Percentiles rank a stretch among this genome's conserved stretches.
Evolutionary conservation across 2,329 filamentous ascomycete genomes (phyloP).

Genomic region (Pseudogymnoascus destructans): DNA sequence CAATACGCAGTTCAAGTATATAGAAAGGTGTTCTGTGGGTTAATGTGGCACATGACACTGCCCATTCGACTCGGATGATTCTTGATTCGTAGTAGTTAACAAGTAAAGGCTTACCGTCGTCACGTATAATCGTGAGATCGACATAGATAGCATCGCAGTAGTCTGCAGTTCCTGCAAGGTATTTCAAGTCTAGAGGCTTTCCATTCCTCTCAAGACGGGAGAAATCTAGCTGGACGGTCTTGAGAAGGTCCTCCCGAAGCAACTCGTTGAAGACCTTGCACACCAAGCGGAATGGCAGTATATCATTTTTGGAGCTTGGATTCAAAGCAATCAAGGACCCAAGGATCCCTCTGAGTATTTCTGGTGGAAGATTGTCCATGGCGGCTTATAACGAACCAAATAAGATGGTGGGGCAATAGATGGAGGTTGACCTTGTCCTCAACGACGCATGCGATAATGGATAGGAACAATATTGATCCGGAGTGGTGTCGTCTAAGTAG

Average conservation of each 20-base stretch:
- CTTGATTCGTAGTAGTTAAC: not conserved
- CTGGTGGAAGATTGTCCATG: constrained; percentile 36
- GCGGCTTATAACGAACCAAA: constrained; percentile 8
- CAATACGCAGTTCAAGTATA: not conserved
- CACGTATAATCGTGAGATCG: constrained; percentile 40
- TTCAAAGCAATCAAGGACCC: constrained; percentile 29
- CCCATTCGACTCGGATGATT: not conserved
- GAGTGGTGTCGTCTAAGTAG: not conserved
- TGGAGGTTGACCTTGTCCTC: not conserved
- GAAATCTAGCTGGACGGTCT: constrained; percentile 38
- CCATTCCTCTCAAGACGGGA: constrained; percentile 31
- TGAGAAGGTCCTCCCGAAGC: constrained; percentile 34
- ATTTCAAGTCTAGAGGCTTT: constrained; percentile 28
- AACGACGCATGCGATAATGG: not conserved
- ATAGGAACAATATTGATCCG: constrained; percentile 5
- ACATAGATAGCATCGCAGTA: constrained; percentile 38
- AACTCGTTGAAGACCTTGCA: constrained; percentile 36
- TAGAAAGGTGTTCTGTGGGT: not conserved
- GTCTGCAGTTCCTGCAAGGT: constrained; percentile 34
- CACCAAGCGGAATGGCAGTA: constrained; percentile 35
- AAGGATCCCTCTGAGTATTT: constrained; percentile 36
- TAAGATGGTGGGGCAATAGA: constrained; percentile 2
- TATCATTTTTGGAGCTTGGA: constrained; percentile 32
- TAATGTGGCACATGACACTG: not conserved
- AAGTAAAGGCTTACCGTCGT: constrained; percentile 31